phyloP scores from a whole-genome alignment of 2,329 filamentous ascomycete species.

The Penicillium nordicum region DNA sequence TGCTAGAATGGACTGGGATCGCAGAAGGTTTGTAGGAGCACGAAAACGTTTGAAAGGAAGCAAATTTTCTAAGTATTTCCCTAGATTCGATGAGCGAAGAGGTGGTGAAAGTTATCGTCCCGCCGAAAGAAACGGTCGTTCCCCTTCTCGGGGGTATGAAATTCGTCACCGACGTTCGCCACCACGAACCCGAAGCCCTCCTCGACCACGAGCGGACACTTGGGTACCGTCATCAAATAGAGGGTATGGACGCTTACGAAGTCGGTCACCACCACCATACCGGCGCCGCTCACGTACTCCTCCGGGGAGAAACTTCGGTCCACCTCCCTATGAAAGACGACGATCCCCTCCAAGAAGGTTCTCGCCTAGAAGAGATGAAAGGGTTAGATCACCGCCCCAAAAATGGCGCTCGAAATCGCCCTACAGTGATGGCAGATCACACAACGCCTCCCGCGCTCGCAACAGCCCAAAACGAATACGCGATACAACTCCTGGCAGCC shows the following conservation, averaged over 20 bases:
- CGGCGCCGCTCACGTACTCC: constrained; percentile 45
- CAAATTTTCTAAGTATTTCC: constrained; percentile 9
- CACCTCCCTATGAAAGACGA: constrained; percentile 32
- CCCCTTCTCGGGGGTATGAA: constrained; percentile 36
- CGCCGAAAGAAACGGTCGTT: constrained; percentile 29
- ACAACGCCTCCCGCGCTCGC: constrained; percentile 31
- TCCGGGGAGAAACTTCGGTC: constrained; percentile 34
- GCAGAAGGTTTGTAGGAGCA: constrained; percentile 40
- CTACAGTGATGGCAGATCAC: constrained; percentile 30
- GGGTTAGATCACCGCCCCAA: constrained; percentile 37
- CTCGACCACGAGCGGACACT: constrained; percentile 40
- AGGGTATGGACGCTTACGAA: constrained; percentile 37
- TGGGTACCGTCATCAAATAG: constrained; percentile 40
- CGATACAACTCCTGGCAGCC: constrained; percentile 36
- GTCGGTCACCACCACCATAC: constrained; percentile 41
- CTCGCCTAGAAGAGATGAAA: constrained; percentile 41
- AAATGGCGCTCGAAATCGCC: constrained; percentile 43
- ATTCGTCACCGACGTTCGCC: constrained; percentile 36
- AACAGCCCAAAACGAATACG: constrained; percentile 35
- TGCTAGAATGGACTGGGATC: constrained; percentile 39
- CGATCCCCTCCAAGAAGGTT: constrained; percentile 40
- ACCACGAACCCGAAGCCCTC: constrained; percentile 38
- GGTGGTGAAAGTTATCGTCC: constrained; percentile 46
- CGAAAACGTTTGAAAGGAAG: background rate
- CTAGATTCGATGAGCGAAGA: constrained; percentile 41